Percentiles rank a stretch among this genome's conserved stretches.
Evolutionary conservation across 2,329 filamentous ascomycete species (phyloP).

Genomic region (Curvularia spicifera): DNA sequence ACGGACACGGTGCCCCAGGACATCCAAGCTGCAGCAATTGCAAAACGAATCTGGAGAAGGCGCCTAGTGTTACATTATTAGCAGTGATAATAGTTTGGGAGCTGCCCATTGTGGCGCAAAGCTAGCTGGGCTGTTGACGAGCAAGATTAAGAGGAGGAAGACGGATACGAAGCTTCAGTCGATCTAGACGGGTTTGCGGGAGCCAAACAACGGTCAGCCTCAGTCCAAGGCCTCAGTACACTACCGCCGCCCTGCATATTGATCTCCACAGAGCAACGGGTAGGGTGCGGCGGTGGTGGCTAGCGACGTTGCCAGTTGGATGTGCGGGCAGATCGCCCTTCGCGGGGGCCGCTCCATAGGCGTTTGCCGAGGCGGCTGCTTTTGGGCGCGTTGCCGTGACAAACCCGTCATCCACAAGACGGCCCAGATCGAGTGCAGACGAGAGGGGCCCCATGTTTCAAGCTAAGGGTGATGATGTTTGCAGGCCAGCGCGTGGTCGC

Average conservation of each 20-base stretch:
- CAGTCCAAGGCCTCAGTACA: neutral
- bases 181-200: neutral
- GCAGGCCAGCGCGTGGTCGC: neutral
- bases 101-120: neutral
- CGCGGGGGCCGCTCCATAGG: neutral
- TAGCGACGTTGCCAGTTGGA: slow-evolving; percentile 11
- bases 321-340: neutral
- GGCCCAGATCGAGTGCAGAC: neutral
- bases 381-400: slow-evolving; percentile 13
- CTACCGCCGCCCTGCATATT: slow-evolving; percentile 20
- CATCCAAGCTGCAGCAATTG: slow-evolving; percentile 6
- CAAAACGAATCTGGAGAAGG: slow-evolving; percentile 3
- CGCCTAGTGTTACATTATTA: neutral
- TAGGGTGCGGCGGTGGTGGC: slow-evolving; percentile 13
- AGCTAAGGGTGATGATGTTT: neutral
- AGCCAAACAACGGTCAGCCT: neutral
- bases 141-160: neutral
- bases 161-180: neutral
- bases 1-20: slow-evolving; percentile 12
- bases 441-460: neutral
- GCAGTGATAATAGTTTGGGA: neutral
- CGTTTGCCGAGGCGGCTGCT: slow-evolving; percentile 8
- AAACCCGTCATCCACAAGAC: neutral
- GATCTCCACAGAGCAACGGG: slow-evolving; percentile 13
- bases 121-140: neutral